phyloP scores from a whole-genome alignment of 1,139 yeast genomes.

The Diutina catenulata region DNA sequence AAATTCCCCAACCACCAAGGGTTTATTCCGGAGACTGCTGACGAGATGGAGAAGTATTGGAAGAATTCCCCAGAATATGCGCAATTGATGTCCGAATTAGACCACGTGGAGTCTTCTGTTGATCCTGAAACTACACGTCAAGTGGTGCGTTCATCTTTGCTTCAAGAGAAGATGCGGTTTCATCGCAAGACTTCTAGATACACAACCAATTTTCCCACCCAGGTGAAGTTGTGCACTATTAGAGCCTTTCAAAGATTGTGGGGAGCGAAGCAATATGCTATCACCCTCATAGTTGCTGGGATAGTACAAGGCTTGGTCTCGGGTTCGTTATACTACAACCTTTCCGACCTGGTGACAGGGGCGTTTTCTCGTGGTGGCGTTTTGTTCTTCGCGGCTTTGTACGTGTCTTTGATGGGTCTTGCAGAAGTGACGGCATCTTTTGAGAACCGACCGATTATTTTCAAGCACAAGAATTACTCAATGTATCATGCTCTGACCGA shows the following conservation, averaged over 20 bases:
- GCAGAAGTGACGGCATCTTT: conserved; percentile 60
- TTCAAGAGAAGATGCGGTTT: conserved; percentile 15
- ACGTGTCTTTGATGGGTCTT: conserved; percentile 65
- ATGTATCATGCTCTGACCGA: conserved; percentile 71
- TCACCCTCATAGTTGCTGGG: conserved; percentile 48
- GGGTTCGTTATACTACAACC: conserved; percentile 65
- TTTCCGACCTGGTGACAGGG: conserved; percentile 29
- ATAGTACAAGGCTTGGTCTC: conserved; percentile 66
- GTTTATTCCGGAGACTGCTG: conserved; percentile 49
- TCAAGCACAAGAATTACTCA: conserved; percentile 68
- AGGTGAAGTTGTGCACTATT: conserved; percentile 43
- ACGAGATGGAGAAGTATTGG: conserved; percentile 62
- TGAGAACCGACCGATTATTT: conserved; percentile 68
- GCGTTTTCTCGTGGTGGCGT: conserved; percentile 61
- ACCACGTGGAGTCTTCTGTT: conserved; percentile 7
- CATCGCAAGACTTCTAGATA: conserved; percentile 41
- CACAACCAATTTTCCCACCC: conserved; percentile 55
- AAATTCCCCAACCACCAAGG: neutral
- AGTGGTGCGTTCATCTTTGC: conserved; percentile 8
- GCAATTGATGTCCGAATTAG: conserved; percentile 26
- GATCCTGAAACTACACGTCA: conserved; percentile 6
- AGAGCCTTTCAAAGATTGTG: conserved; percentile 54
- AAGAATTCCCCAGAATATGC: conserved; percentile 41
- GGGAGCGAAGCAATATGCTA: conserved; percentile 46
- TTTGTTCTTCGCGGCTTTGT: conserved; percentile 66